phyloP scores from a whole-genome alignment of 306 rosid species.

The Aeschynomene evenia region DNA sequence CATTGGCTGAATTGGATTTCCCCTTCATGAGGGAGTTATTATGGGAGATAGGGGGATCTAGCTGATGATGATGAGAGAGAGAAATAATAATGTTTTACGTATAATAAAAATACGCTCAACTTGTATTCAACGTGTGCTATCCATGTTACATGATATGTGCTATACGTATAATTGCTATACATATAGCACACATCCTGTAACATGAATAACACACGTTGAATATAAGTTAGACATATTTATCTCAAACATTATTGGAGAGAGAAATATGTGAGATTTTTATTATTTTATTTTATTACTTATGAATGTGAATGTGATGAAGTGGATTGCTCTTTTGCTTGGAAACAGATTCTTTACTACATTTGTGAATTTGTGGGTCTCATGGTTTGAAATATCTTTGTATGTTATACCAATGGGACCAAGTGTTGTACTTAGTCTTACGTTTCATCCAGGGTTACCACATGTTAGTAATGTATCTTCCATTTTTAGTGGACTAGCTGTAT shows the following conservation, averaged over 20 bases:
- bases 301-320: too few relatives aligned
- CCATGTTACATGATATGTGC: too few relatives aligned
- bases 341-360: conserved; percentile 27
- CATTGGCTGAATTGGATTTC: conserved; percentile 75
- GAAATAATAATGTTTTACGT: too few relatives aligned
- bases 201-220: too few relatives aligned
- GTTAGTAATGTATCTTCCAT: background rate
- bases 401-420: conserved; percentile 36
- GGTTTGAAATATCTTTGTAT: conserved; percentile 25
- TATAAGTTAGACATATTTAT: too few relatives aligned
- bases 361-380: conserved; percentile 28
- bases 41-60: background rate
- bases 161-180: too few relatives aligned
- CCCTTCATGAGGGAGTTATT: background rate
- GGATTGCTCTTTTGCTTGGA: background rate
- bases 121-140: too few relatives aligned
- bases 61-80: conserved; percentile 20
- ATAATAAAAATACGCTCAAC: too few relatives aligned
- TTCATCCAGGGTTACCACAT: background rate
- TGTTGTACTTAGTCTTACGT: conserved; percentile 4
- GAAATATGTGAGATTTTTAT: background rate
- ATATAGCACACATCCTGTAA: too few relatives aligned
- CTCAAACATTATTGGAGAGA: too few relatives aligned
- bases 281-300: background rate
- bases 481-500: background rate